Percentiles rank a stretch among this genome's conserved stretches.
Conservation (phyloP, 768 basidiomycete species). For the Epithele typhae region DNA sequence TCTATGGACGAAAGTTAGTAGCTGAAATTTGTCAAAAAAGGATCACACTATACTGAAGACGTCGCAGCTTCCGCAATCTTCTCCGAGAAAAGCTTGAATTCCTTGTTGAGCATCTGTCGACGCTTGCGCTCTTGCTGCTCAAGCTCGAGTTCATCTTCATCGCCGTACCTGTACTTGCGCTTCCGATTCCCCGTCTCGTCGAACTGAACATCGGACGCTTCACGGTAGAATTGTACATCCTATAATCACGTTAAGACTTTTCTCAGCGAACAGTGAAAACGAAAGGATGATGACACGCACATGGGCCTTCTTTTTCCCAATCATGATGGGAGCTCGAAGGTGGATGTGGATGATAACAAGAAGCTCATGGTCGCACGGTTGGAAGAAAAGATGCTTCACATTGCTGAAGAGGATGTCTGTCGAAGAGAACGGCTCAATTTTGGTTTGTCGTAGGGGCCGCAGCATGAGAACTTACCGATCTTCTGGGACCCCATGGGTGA, state of each 20-base stretch:
- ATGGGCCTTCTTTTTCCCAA: slow-evolving; percentile 97
- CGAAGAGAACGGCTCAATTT: background rate
- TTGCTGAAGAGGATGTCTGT: slow-evolving; percentile 93
- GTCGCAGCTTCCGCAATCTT: slow-evolving; percentile 85
- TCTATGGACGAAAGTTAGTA: slow-evolving; percentile 31
- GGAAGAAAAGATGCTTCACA: slow-evolving; percentile 98
- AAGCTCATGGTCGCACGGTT: slow-evolving; percentile 95
- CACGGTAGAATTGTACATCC: slow-evolving; percentile 98
- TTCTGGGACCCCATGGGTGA: slow-evolving; percentile 85
- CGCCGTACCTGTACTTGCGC: slow-evolving; percentile 93
- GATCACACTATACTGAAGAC: slow-evolving; percentile 47
- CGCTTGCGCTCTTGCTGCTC: slow-evolving; percentile 96
- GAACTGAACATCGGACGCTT: slow-evolving; percentile 95
- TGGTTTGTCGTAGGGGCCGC: no score
- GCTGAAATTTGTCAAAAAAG: no score
- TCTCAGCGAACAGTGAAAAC: background rate
- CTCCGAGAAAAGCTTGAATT: slow-evolving; percentile 91
- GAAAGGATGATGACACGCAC: slow-evolving; percentile 38
- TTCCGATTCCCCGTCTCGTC: slow-evolving; percentile 99
- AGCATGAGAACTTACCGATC: slow-evolving; percentile 57
- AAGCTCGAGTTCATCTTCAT: slow-evolving; percentile 98
- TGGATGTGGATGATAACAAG: slow-evolving; percentile 93
- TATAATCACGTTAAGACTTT: slow-evolving; percentile 24
- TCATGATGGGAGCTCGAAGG: slow-evolving; percentile 93
- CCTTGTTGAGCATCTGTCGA: slow-evolving; percentile 84